These are phyloP conservation scores for Phoenix roebelenii DNA, from an alignment of 176 grass and related monocot species.

Conservation along the genomic window DNA sequence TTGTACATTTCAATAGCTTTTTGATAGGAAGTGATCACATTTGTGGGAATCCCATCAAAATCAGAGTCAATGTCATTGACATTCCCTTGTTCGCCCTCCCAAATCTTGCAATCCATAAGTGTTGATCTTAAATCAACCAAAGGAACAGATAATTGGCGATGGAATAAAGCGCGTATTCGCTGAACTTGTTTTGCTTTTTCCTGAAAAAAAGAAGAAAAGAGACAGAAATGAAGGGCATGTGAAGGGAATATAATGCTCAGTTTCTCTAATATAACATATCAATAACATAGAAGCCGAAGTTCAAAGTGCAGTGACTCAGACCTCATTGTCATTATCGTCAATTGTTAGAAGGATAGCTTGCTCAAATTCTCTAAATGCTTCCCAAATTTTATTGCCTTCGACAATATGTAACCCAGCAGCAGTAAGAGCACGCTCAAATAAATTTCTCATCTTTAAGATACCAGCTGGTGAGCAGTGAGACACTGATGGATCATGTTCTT, in stretches of 20 bases:
- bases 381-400: conserved; percentile 79
- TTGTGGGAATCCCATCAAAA: conserved; percentile 65
- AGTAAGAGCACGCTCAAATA: conserved; percentile 81
- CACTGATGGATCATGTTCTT: conserved; percentile 66
- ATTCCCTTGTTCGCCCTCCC: conserved; percentile 87
- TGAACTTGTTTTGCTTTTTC: conserved; percentile 77
- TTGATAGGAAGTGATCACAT: conserved; percentile 49
- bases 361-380: conserved; percentile 86
- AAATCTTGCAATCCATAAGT: conserved; percentile 70
- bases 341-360: conserved; percentile 72
- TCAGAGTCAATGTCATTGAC: conserved; percentile 45
- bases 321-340: conserved; percentile 41
- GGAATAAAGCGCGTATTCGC: conserved; percentile 51
- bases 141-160: conserved; percentile 88
- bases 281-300: neutral
- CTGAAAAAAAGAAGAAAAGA: conserved; percentile 16
- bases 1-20: conserved; percentile 72
- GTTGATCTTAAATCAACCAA: conserved; percentile 55
- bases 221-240: too few relatives aligned
- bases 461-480: conserved; percentile 55
- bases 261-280: neutral
- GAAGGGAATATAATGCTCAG: too few relatives aligned
- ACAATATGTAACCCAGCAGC: conserved; percentile 60
- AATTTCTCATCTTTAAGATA: conserved; percentile 71
- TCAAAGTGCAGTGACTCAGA: neutral